These are phyloP conservation scores for Basipetospora chlamydospora DNA, from an alignment of 2,329 filamentous ascomycete species.

Conservation along the genomic window DNA sequence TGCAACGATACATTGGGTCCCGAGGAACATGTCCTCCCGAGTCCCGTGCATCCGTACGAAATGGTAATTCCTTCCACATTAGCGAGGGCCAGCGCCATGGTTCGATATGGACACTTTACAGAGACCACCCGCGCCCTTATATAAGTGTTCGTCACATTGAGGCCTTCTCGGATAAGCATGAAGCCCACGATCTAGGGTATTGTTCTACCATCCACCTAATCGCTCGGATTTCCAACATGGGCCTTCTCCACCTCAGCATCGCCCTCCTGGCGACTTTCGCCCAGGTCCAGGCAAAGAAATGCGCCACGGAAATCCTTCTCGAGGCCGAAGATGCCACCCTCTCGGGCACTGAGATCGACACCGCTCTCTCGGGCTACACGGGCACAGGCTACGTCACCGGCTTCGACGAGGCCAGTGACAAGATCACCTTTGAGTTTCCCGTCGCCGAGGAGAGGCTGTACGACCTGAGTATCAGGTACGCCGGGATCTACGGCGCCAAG, in stretches of 20 bases:
- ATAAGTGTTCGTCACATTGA: no score
- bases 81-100: no score
- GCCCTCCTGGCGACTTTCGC: slow-evolving; percentile 9
- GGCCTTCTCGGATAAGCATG: no score
- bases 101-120: no score
- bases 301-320: slow-evolving; percentile 10
- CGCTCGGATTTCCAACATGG: no score
- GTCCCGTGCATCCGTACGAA: no score
- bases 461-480: slow-evolving; percentile 28
- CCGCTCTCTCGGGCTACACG: slow-evolving; percentile 20
- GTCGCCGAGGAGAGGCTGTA: slow-evolving; percentile 21
- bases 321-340: slow-evolving; percentile 28
- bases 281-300: slow-evolving; percentile 8
- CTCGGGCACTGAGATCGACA: slow-evolving; percentile 23
- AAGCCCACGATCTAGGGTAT: no score
- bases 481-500: slow-evolving; percentile 30
- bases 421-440: slow-evolving; percentile 26
- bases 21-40: no score
- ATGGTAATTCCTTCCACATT: no score
- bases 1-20: no score
- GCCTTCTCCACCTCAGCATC: neutral
- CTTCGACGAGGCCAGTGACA: slow-evolving; percentile 26
- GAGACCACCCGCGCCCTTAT: no score
- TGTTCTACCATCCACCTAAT: no score
- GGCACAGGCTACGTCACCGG: slow-evolving; percentile 31